Conservation (phyloP, 2,329 filamentous ascomycete genomes). For the Paecilomyces sp. region DNA sequence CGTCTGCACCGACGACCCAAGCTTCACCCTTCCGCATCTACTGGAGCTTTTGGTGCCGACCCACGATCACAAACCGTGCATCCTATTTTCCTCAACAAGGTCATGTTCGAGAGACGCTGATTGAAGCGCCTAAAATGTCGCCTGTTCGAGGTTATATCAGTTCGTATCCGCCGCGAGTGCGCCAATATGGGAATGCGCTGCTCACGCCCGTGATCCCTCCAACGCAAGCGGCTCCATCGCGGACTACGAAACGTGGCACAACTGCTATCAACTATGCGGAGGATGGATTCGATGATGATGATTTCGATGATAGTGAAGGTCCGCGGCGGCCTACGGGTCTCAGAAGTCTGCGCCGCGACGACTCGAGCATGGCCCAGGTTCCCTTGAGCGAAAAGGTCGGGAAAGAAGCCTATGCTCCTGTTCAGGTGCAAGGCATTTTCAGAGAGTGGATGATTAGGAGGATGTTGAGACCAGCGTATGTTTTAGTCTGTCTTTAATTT, state of each 20-base stretch:
- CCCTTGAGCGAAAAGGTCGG: conserved; percentile 69
- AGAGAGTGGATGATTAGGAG: conserved; percentile 90
- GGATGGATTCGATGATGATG: conserved; percentile 76
- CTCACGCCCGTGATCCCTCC: conserved; percentile 75
- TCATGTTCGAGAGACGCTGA: conserved; percentile 25
- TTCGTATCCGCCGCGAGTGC: conserved; percentile 83
- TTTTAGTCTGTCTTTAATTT: conserved; percentile 3
- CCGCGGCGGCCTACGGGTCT: conserved; percentile 68
- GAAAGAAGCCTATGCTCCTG: conserved; percentile 71
- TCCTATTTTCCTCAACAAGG: conserved; percentile 15
- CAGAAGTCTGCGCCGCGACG: conserved; percentile 73
- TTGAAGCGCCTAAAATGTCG: conserved; percentile 37
- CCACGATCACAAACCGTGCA: background rate
- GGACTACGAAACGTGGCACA: conserved; percentile 95
- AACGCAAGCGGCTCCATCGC: conserved; percentile 59
- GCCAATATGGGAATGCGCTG: conserved; percentile 85
- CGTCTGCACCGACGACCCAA: background rate
- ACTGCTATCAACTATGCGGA: conserved; percentile 97
- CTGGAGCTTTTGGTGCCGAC: background rate
- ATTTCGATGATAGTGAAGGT: conserved; percentile 60
- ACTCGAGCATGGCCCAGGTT: conserved; percentile 55
- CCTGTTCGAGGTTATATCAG: conserved; percentile 82
- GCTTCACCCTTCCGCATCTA: background rate
- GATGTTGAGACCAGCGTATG: conserved; percentile 38
- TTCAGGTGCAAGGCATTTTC: conserved; percentile 85